These are phyloP conservation scores for Dioscorea zingiberensis DNA, from an alignment of 106 monocot genomes.

Conservation along the genomic window DNA sequence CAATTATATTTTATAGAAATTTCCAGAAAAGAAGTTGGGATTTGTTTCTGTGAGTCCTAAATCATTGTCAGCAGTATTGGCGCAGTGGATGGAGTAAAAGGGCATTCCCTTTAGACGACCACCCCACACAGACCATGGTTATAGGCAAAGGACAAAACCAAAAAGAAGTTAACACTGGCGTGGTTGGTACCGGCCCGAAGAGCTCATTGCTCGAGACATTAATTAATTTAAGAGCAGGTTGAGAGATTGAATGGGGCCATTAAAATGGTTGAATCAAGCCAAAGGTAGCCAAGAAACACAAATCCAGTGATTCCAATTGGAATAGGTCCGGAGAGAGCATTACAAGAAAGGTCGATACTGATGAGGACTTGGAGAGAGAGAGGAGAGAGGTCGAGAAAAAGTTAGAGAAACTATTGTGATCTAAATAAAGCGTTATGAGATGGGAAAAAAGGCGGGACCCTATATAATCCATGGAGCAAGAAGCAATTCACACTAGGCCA, in stretches of 20 bases:
- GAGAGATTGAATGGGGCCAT: conserved; percentile 48
- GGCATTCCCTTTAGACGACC: conserved; percentile 49
- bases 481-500: conserved; percentile 68
- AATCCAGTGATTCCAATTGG: conserved; percentile 25
- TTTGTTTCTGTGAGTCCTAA: too few species aligned
- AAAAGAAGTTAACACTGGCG: conserved; percentile 19
- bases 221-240: conserved; percentile 55
- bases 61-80: background rate
- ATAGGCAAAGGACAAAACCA: conserved; percentile 33
- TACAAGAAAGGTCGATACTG: conserved; percentile 64
- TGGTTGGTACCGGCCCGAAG: conserved; percentile 51
- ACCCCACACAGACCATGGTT: conserved; percentile 63
- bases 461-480: background rate
- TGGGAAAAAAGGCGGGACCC: too few species aligned
- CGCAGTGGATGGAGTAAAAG: conserved; percentile 11
- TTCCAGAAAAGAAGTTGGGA: background rate
- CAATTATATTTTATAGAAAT: background rate
- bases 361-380: conserved; percentile 39
- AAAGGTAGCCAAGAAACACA: conserved; percentile 40
- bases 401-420: conserved; percentile 52
- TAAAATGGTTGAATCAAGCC: conserved; percentile 49
- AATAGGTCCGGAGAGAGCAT: conserved; percentile 41
- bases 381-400: conserved; percentile 44
- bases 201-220: conserved; percentile 59
- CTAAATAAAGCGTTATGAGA: conserved; percentile 51